Evolutionary conservation across 352 stramenopile genomes (phyloP).

Genomic region (Globisporangium apiculatum): DNA sequence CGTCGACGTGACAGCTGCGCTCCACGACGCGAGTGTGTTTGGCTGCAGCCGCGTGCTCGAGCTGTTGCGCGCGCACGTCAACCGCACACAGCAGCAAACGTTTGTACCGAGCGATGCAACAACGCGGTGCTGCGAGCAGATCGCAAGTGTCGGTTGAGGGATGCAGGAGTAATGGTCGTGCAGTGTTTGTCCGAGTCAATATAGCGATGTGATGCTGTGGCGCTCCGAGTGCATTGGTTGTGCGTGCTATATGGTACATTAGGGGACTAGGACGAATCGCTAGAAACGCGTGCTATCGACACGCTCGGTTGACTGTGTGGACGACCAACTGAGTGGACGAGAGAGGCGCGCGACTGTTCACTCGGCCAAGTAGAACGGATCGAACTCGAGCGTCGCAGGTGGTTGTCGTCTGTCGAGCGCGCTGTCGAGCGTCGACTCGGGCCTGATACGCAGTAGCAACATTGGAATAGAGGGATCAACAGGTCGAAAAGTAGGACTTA

Average conservation of each 20-base stretch:
- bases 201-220: too few relatives aligned
- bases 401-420: conserved; percentile 4
- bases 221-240: too few relatives aligned
- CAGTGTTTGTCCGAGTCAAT: background rate
- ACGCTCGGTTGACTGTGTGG: too few relatives aligned
- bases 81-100: background rate
- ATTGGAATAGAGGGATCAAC: too few relatives aligned
- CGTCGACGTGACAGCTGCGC: background rate
- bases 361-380: conserved; percentile 29
- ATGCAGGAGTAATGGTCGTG: background rate
- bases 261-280: too few relatives aligned
- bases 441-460: conserved; percentile 8
- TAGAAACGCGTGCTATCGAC: too few relatives aligned
- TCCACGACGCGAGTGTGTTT: background rate
- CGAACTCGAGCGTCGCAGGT: conserved; percentile 27
- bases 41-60: background rate
- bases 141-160: background rate
- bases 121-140: background rate
- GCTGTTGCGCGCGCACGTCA: background rate
- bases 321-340: too few relatives aligned
- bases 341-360: background rate
- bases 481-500: too few relatives aligned
- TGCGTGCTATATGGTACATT: too few relatives aligned
- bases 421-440: conserved; percentile 17
- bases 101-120: background rate